These are phyloP conservation scores for Allomyces javanicus DNA, from an alignment of 192 early-diverging fungal species.

Conservation along the genomic window DNA sequence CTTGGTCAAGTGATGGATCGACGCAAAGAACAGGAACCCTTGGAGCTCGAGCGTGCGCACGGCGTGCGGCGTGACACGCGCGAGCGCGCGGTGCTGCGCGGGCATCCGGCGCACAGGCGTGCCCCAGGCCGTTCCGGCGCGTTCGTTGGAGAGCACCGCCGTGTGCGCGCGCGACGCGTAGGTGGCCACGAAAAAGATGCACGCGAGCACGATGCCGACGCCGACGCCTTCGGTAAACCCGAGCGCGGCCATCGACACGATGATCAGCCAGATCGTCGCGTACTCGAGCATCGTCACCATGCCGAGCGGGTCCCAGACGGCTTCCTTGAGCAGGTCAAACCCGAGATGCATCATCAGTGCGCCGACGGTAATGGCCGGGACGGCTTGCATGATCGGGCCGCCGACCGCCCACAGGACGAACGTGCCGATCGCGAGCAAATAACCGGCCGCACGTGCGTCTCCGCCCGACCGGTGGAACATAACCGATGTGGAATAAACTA, in stretches of 20 bases:
- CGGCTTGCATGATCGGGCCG: constrained; percentile 67
- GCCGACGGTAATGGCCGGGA: constrained; percentile 87
- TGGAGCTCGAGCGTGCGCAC: constrained; percentile 78
- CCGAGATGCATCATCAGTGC: constrained; percentile 91
- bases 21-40: constrained; percentile 94
- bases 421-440: constrained; percentile 60
- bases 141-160: neutral
- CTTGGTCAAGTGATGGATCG: constrained; percentile 61
- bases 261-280: constrained; percentile 64
- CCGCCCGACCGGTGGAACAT: constrained; percentile 88
- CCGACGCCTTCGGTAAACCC: constrained; percentile 98
- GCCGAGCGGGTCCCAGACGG: constrained; percentile 65
- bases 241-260: constrained; percentile 64
- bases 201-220: constrained; percentile 77
- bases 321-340: constrained; percentile 79
- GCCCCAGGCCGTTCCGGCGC: constrained; percentile 11
- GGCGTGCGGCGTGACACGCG: constrained; percentile 51
- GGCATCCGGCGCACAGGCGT: constrained; percentile 57
- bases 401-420: constrained; percentile 60
- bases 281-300: constrained; percentile 78
- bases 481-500: constrained; percentile 80
- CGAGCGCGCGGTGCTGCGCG: constrained; percentile 69
- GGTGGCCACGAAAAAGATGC: constrained; percentile 79
- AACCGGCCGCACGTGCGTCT: constrained; percentile 59
- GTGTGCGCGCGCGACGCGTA: constrained; percentile 49